Conservation (phyloP, 805 yeast species). For the Blastobotrys peoriensis region DNA sequence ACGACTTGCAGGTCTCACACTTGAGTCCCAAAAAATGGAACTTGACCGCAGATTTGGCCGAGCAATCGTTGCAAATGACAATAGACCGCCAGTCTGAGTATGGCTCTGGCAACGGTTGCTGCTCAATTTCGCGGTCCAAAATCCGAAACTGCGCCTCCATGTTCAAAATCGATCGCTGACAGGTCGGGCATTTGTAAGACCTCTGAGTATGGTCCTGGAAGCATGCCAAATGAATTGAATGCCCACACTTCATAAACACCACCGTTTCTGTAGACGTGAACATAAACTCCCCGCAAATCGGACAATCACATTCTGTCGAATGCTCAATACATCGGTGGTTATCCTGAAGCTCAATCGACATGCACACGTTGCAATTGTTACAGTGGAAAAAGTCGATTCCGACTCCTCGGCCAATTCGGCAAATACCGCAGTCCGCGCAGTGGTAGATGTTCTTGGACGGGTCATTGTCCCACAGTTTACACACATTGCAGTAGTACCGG, state of each 20-base stretch:
- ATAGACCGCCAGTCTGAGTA: slow-evolving; percentile 69
- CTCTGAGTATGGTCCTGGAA: slow-evolving; percentile 76
- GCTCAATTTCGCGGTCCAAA: slow-evolving; percentile 72
- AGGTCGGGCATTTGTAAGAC: slow-evolving; percentile 85
- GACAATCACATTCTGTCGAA: slow-evolving; percentile 86
- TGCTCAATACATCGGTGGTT: slow-evolving; percentile 81
- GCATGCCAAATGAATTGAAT: slow-evolving; percentile 83
- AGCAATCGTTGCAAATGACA: slow-evolving; percentile 72
- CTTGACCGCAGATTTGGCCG: slow-evolving; percentile 65
- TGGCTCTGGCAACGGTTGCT: slow-evolving; percentile 76
- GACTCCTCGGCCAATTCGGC: slow-evolving; percentile 82
- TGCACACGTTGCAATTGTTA: slow-evolving; percentile 80
- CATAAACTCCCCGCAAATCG: slow-evolving; percentile 87
- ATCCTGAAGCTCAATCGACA: slow-evolving; percentile 69
- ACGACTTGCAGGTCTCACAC: slow-evolving; percentile 81
- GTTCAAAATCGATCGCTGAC: slow-evolving; percentile 76
- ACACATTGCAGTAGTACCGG: slow-evolving; percentile 66
- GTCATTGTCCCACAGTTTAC: slow-evolving; percentile 84
- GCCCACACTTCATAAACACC: slow-evolving; percentile 91
- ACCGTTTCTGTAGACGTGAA: slow-evolving; percentile 77
- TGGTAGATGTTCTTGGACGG: slow-evolving; percentile 76
- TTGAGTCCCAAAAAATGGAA: slow-evolving; percentile 84
- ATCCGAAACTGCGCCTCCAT: slow-evolving; percentile 87
- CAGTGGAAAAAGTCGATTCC: slow-evolving; percentile 91
- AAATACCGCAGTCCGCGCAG: slow-evolving; percentile 88